These are phyloP conservation scores for Apiospora phragmitis DNA, from an alignment of 2,329 filamentous ascomycete species.

Conservation along the genomic window DNA sequence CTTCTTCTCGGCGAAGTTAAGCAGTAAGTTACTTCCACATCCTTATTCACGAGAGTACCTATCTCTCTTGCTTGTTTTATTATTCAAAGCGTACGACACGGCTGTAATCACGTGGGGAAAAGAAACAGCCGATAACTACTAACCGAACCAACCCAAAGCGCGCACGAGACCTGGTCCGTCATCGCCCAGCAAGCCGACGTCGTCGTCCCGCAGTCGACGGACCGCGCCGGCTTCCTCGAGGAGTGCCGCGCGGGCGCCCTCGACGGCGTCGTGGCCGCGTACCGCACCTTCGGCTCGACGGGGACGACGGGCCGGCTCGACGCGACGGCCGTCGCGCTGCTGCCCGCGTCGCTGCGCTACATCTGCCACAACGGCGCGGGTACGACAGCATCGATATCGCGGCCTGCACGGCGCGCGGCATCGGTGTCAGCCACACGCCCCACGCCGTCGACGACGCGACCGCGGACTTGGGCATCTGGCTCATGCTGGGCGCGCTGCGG, in stretches of 20 bases:
- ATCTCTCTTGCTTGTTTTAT: too few relatives aligned
- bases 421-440: constrained; percentile 80
- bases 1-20: constrained; percentile 7
- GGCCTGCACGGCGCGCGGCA: constrained; percentile 65
- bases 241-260: constrained; percentile 67
- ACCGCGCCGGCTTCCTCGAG: constrained; percentile 66
- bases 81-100: too few relatives aligned
- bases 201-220: constrained; percentile 59
- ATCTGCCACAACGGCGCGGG: constrained; percentile 69
- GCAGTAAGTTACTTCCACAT: not conserved
- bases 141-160: constrained; percentile 45
- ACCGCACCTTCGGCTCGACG: constrained; percentile 64
- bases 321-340: constrained; percentile 62
- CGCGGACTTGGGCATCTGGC: constrained; percentile 77
- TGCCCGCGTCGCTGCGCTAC: constrained; percentile 56
- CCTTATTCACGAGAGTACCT: not conserved
- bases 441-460: constrained; percentile 80
- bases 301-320: constrained; percentile 69
- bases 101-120: not conserved
- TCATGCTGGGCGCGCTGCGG: constrained; percentile 77
- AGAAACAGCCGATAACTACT: not conserved
- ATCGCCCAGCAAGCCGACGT: constrained; percentile 66
- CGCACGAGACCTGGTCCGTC: constrained; percentile 63
- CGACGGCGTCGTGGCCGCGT: constrained; percentile 65
- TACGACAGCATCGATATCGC: constrained; percentile 81